These are phyloP conservation scores for Fraxinus sp. DNA, from an alignment of 305 asterid genomes.

Conservation along the genomic window DNA sequence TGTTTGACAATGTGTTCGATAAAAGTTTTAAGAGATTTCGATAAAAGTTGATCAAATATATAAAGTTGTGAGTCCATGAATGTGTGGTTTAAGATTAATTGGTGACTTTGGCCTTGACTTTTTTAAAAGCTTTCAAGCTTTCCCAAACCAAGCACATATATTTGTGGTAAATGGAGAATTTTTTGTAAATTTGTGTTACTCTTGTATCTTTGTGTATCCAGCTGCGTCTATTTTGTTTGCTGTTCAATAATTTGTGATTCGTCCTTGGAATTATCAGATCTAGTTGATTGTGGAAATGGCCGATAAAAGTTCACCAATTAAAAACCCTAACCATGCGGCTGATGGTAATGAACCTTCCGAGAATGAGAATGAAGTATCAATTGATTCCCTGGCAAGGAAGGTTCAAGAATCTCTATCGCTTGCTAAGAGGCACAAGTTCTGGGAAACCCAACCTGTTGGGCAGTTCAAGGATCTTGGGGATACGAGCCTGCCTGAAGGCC, in stretches of 20 bases:
- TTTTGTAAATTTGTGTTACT: background rate
- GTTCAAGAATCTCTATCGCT: slow-evolving; percentile 31
- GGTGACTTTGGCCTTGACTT: background rate
- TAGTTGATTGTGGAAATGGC: slow-evolving; percentile 17
- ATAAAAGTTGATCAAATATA: background rate
- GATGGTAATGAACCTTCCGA: slow-evolving; percentile 24
- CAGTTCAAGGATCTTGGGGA: slow-evolving; percentile 47
- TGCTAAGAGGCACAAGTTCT: slow-evolving; percentile 39
- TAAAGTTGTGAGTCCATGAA: background rate
- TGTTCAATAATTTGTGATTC: background rate
- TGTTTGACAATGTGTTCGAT: background rate
- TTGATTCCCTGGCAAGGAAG: slow-evolving; percentile 32
- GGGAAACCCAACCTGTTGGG: slow-evolving; percentile 28
- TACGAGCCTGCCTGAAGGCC: slow-evolving; percentile 40
- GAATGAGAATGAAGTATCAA: slow-evolving; percentile 22
- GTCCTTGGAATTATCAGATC: background rate
- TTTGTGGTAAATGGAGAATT: background rate
- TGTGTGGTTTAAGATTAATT: background rate
- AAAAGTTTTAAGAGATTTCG: background rate
- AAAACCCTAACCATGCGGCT: slow-evolving; percentile 9
- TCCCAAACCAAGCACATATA: background rate
- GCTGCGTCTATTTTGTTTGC: background rate
- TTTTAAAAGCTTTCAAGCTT: background rate
- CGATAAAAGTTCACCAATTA: slow-evolving; percentile 16
- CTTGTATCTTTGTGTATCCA: background rate